Percentiles rank a stretch among this genome's conserved stretches.
phyloP scores from a whole-genome alignment of 352 stramenopile genomes.

The Albugo laibachii region DNA sequence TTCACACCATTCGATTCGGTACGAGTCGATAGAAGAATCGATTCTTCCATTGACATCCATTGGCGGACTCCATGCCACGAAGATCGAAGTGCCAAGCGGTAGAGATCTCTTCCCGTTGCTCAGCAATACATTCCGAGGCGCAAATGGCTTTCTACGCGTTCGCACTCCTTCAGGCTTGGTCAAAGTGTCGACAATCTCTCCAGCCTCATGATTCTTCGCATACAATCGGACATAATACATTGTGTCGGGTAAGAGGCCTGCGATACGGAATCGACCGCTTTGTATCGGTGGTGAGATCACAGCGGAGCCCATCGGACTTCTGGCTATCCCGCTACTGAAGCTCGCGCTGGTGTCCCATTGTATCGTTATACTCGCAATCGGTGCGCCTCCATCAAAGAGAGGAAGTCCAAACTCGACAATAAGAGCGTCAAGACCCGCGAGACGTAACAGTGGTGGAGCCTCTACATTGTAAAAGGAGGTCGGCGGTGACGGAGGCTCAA shows the following conservation, averaged over 20 bases:
- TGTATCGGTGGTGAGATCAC: conserved; percentile 8
- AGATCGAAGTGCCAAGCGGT: conserved; percentile 17
- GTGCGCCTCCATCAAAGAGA: conserved; percentile 67
- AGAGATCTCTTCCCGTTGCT: conserved; percentile 15
- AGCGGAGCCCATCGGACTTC: conserved; percentile 23
- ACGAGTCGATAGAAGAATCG: conserved; percentile 9
- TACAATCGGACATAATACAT: conserved; percentile 55
- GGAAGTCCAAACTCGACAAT: conserved; percentile 63
- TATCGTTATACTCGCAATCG: conserved; percentile 78
- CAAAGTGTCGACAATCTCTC: conserved; percentile 15
- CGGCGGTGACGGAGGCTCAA: conserved; percentile 23
- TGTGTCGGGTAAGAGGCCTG: conserved; percentile 18
- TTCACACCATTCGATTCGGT: conserved; percentile 63
- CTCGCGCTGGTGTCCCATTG: conserved; percentile 70
- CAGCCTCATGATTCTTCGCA: conserved; percentile 35
- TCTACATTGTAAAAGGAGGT: conserved; percentile 42
- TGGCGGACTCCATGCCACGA: conserved; percentile 28
- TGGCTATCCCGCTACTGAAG: conserved; percentile 55
- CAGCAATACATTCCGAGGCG: conserved; percentile 14
- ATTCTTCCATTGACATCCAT: conserved; percentile 3
- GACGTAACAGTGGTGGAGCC: conserved; percentile 33
- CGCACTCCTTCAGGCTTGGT: conserved; percentile 37
- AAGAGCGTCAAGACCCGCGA: conserved; percentile 47
- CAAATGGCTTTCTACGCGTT: conserved; percentile 30
- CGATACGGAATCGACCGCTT: conserved; percentile 23